Conservation (phyloP, 2,329 filamentous ascomycete species). For the Talaromyces islandicus region DNA sequence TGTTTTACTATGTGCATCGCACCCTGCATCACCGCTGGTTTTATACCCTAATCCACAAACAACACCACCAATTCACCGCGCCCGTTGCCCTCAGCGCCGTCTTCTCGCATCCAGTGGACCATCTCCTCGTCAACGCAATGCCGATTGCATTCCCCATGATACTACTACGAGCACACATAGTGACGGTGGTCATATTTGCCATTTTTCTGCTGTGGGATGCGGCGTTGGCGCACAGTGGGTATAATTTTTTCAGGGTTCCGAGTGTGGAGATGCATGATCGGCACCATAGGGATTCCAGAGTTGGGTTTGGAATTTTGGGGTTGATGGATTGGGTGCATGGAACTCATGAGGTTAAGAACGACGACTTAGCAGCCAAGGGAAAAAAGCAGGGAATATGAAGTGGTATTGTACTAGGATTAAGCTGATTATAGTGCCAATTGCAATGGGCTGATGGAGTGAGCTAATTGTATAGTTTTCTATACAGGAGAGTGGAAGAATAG, state of each 20-base stretch:
- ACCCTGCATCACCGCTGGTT: neutral
- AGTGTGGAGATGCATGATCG: neutral
- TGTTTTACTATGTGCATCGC: conserved; percentile 15
- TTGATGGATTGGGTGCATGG: neutral
- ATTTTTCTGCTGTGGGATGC: neutral
- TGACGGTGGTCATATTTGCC: neutral
- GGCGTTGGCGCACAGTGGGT: neutral
- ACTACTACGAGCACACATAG: neutral
- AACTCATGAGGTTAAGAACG: neutral
- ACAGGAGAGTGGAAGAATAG: neutral
- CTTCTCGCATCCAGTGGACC: neutral
- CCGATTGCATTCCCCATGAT: neutral
- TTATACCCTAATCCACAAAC: neutral
- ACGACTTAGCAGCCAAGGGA: neutral
- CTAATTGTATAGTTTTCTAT: neutral
- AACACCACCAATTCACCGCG: neutral
- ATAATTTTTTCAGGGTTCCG: neutral
- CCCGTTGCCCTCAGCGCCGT: neutral
- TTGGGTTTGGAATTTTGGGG: neutral
- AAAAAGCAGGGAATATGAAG: neutral
- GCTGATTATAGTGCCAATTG: neutral
- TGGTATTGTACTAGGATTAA: too few species aligned
- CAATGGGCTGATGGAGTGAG: neutral
- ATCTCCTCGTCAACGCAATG: neutral
- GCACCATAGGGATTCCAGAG: neutral